These are phyloP conservation scores for Chlorella sp. DNA, from an alignment of 139 green algal species.

Conservation along the genomic window DNA sequence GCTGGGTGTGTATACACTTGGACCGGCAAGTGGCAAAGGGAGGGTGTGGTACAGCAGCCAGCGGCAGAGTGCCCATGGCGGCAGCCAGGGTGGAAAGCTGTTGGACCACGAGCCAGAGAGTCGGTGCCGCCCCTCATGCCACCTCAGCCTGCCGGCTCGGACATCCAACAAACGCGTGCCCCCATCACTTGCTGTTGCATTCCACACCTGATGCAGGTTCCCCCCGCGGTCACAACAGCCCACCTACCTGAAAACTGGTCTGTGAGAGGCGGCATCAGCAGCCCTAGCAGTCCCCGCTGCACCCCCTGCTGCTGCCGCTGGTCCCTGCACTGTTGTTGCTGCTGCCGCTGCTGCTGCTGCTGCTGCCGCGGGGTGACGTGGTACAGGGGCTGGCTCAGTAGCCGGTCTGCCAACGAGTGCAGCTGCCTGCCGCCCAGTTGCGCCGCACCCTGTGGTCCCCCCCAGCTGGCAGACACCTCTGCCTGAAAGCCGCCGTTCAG, in stretches of 20 bases:
- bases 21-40: not conserved
- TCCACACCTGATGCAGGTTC: too few relatives aligned
- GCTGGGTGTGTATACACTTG: not conserved
- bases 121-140: too few relatives aligned
- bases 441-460: not conserved
- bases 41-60: not conserved
- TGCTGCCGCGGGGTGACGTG: not conserved
- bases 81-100: too few relatives aligned
- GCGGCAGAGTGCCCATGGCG: too few relatives aligned
- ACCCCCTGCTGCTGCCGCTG: not conserved
- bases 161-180: too few relatives aligned
- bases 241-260: conserved; percentile 18
- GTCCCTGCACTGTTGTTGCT: not conserved
- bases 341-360: not conserved
- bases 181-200: too few relatives aligned
- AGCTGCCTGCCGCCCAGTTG: not conserved
- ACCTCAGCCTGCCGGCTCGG: too few relatives aligned
- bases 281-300: not conserved
- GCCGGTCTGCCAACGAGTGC: too few relatives aligned
- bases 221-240: not conserved
- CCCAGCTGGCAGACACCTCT: not conserved
- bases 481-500: not conserved
- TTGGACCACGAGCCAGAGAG: too few relatives aligned
- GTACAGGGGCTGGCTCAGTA: too few relatives aligned
- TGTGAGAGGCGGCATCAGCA: conserved; percentile 29